Conservation (phyloP, 805 yeast species). For the Candida rishiriensis region DNA sequence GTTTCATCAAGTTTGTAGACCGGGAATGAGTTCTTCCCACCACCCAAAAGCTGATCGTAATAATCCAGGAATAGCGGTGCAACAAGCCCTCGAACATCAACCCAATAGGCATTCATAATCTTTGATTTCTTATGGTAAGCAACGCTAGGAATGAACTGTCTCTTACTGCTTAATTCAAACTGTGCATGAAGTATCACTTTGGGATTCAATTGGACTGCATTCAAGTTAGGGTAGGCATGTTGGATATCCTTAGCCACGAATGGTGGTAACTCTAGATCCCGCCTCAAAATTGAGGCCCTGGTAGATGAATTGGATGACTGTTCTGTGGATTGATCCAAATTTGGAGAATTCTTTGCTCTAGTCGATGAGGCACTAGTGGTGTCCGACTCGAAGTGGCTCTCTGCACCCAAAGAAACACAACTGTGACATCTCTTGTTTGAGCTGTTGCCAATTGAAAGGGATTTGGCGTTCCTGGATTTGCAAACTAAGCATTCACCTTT, state of each 20-base stretch:
- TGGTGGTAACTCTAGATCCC: background rate
- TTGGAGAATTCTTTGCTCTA: no score
- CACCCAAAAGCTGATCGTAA: background rate
- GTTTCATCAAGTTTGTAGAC: constrained; percentile 23
- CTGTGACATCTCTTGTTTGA: no score
- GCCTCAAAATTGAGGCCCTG: no score
- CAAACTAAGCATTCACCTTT: no score
- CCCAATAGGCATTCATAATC: background rate
- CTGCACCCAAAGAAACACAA: no score
- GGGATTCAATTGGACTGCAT: constrained; percentile 2
- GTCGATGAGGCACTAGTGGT: no score
- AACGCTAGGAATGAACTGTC: background rate
- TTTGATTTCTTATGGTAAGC: background rate
- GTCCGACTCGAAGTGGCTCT: no score
- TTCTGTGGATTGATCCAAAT: no score
- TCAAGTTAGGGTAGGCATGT: constrained; percentile 1
- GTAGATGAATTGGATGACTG: no score
- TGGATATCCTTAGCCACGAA: background rate
- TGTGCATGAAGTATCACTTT: background rate
- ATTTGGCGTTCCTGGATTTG: no score
- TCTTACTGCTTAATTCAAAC: background rate
- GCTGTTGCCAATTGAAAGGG: no score
- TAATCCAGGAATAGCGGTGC: background rate
- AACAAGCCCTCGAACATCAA: background rate
- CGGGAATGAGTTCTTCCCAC: background rate